Evolutionary conservation across 2,329 filamentous ascomycete species (phyloP).

Genomic region (Paramyrothecium roridum): DNA sequence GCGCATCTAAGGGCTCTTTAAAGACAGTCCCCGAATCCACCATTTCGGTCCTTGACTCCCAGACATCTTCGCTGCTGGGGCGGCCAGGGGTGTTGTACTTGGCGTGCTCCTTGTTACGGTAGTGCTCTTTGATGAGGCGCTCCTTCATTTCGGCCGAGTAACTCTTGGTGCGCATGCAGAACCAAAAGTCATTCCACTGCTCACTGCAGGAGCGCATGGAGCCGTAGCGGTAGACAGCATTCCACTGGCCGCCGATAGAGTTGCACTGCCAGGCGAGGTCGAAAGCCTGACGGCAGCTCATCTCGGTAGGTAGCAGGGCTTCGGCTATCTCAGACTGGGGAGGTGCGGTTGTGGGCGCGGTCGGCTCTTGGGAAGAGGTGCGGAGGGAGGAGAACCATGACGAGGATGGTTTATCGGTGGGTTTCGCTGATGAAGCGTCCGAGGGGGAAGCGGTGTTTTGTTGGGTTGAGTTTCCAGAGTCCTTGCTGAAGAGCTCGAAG

Average conservation of each 20-base stretch:
- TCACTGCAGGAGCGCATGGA: conserved; percentile 72
- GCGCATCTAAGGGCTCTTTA: conserved; percentile 32
- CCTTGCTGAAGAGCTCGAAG: conserved; percentile 37
- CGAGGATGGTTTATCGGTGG: conserved; percentile 24
- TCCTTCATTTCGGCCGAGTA: conserved; percentile 58
- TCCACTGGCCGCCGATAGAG: conserved; percentile 86
- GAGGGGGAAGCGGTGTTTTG: conserved; percentile 14
- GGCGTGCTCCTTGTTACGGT: conserved; percentile 61
- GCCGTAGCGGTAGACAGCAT: conserved; percentile 85
- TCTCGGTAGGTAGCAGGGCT: conserved; percentile 71
- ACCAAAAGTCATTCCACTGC: conserved; percentile 93
- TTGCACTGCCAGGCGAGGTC: conserved; percentile 94
- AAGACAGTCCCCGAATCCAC: conserved; percentile 50
- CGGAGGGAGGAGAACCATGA: conserved; percentile 33
- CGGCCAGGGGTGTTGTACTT: conserved; percentile 57
- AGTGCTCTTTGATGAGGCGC: conserved; percentile 62
- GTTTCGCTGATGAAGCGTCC: conserved; percentile 20
- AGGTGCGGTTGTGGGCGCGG: conserved; percentile 17
- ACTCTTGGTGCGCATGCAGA: conserved; percentile 84
- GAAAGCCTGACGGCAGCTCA: conserved; percentile 89
- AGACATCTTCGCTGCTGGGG: conserved; percentile 85
- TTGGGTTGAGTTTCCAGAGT: conserved; percentile 20
- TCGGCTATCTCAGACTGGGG: conserved; percentile 52
- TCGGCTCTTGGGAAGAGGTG: conserved; percentile 19
- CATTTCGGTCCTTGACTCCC: conserved; percentile 68